Evolutionary conservation across 108 stramenopile species (phyloP), one percentile per base, ranked within the genome.

Genomic region (Fistulifera solaris): DNA sequence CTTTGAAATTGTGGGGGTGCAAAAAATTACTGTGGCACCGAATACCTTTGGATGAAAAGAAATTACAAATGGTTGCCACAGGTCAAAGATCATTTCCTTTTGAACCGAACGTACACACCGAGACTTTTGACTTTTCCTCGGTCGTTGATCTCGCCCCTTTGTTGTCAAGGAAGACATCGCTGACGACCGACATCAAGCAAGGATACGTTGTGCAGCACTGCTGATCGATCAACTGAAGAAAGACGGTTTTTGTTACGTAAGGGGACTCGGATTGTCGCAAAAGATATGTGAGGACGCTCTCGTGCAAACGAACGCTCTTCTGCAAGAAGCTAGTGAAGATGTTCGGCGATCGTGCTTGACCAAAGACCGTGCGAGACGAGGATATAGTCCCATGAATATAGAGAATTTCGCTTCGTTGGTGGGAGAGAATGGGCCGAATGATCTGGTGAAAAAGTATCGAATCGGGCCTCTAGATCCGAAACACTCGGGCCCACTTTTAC

Each of bases 11-110:
- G 12, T 68, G 65, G 67, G 89, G 89, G 4, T 76, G 78, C 56
- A 83, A 86, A 52, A 70, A 71, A 38, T 48, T 89, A 43, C 57
- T 89, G 11, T 90, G 89, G 89, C 89, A 90, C 68, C 62, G 80
- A 22, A 42, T 77, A 43, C 62, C 78, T 0, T 72, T 90, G 43
- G 65, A 78, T 12, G 82, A 81, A 43, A 47, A 54, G 7, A 67
- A 71, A 52, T 56, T 86, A 0, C 84, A 90, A 70, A 58, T 85
- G 48, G 35, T 90, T 25, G 54, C 68, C 10, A 24, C 48, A 12
- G 45, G 52, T 14, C 48, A 80, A 38, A 61, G 82, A 40, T 38
- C 46, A 21, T 89, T 84, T 67, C 87, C 87, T 27, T 89, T 83
- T 72, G 78, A 71, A 25, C 89, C 89, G 41, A 27, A 19, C 6